phyloP scores from a whole-genome alignment of 2,329 filamentous ascomycete species.

The Akanthomyces muscarius region DNA sequence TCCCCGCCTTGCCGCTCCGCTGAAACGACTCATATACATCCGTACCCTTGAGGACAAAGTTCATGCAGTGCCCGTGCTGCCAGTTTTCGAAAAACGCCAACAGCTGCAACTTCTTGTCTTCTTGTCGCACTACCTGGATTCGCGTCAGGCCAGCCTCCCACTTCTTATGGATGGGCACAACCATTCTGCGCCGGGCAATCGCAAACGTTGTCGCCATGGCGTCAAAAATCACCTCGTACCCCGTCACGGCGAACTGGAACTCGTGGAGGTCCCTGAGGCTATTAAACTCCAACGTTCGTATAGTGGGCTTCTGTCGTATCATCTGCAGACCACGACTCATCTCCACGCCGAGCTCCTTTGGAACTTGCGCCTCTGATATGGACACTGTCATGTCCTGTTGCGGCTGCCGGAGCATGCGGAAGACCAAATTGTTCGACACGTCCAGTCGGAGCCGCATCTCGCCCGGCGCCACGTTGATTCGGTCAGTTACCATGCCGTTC shows the following conservation, averaged over 20 bases:
- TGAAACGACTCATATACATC: slow-evolving; percentile 73
- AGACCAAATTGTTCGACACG: slow-evolving; percentile 54
- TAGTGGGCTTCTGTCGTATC: slow-evolving; percentile 55
- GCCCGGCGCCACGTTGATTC: slow-evolving; percentile 76
- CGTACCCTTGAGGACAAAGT: slow-evolving; percentile 78
- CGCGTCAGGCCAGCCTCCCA: slow-evolving; percentile 81
- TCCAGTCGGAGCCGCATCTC: slow-evolving; percentile 66
- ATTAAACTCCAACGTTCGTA: slow-evolving; percentile 69
- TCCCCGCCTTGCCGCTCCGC: slow-evolving; percentile 61
- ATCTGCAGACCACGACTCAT: slow-evolving; percentile 61
- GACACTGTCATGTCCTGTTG: slow-evolving; percentile 76
- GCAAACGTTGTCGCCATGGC: slow-evolving; percentile 69
- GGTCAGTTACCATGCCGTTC: slow-evolving; percentile 74
- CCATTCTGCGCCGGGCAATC: slow-evolving; percentile 80
- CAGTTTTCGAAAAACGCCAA: slow-evolving; percentile 88
- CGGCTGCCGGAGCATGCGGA: slow-evolving; percentile 66
- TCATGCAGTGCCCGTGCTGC: slow-evolving; percentile 81
- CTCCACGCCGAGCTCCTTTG: slow-evolving; percentile 58
- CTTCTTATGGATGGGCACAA: slow-evolving; percentile 90
- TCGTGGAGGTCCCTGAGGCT: slow-evolving; percentile 65
- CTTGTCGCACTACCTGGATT: slow-evolving; percentile 68
- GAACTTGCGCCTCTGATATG: slow-evolving; percentile 62
- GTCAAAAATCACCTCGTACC: slow-evolving; percentile 72
- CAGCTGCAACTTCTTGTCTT: slow-evolving; percentile 71
- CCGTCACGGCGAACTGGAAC: slow-evolving; percentile 76